phyloP scores from a whole-genome alignment of 1,284 basidiomycete genomes.

The Pseudozyma flocculosa region DNA sequence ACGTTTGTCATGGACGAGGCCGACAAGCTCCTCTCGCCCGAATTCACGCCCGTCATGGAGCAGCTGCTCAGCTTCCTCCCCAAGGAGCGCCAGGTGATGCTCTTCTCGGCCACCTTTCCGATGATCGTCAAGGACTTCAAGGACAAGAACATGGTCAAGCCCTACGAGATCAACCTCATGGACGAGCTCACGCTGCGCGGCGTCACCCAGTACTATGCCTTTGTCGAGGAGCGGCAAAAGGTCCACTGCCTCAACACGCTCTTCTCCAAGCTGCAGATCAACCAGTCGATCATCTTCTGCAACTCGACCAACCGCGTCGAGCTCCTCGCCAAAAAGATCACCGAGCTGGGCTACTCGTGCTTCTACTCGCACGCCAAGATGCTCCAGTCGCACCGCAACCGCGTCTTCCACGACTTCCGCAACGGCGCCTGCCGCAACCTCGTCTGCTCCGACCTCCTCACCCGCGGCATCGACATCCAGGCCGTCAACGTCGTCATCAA shows the following conservation, averaged over 20 bases:
- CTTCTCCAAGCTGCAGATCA: slow-evolving; percentile 98
- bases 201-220: slow-evolving; percentile 99
- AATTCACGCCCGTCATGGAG: slow-evolving; percentile 98
- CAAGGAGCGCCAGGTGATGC: slow-evolving; percentile 89
- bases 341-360: slow-evolving; percentile 97
- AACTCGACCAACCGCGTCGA: slow-evolving; percentile 99
- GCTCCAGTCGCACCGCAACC: slow-evolving; percentile 96
- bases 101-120: slow-evolving; percentile 98
- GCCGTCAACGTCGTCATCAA: slow-evolving; percentile 99
- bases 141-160: slow-evolving; percentile 96
- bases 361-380: slow-evolving; percentile 99
- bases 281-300: slow-evolving; percentile 99
- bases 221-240: slow-evolving; percentile 98
- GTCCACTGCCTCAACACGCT: slow-evolving; percentile 97
- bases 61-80: slow-evolving; percentile 85
- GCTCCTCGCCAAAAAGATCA: slow-evolving; percentile 97
- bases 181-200: slow-evolving; percentile 97
- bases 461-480: slow-evolving; percentile 98
- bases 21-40: slow-evolving; percentile 93
- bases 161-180: slow-evolving; percentile 99
- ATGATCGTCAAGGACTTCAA: slow-evolving; percentile 99
- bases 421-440: slow-evolving; percentile 97
- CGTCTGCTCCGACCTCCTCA: slow-evolving; percentile 91
- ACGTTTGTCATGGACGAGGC: slow-evolving; percentile 88
- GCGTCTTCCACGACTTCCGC: slow-evolving; percentile 99